Evolutionary conservation across 768 basidiomycete species (phyloP).

Genomic region (Boletus patriciae): DNA sequence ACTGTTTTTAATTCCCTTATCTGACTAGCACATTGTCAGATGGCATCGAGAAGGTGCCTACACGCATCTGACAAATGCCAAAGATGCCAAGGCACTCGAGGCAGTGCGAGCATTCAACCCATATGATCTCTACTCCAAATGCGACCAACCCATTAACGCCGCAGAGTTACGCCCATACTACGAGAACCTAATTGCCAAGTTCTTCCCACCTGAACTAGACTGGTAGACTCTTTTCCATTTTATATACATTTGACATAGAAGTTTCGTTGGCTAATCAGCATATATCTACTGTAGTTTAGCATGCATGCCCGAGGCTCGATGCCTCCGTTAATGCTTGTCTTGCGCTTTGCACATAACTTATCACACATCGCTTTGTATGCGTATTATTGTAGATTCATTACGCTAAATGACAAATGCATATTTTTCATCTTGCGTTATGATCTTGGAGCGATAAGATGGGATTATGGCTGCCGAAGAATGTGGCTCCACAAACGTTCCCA

Average conservation of each 20-base stretch:
- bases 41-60: constrained; percentile 93
- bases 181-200: constrained; percentile 75
- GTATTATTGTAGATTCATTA: constrained; percentile 6
- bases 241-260: constrained; percentile 7
- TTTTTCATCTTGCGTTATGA: not conserved
- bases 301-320: not conserved
- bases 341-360: constrained; percentile 18
- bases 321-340: not conserved
- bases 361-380: constrained; percentile 5
- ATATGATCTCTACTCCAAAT: constrained; percentile 92
- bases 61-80: constrained; percentile 71
- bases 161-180: constrained; percentile 80
- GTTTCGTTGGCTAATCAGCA: constrained; percentile 1
- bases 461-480: not conserved
- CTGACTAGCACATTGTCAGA: constrained; percentile 29
- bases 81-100: constrained; percentile 60
- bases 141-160: constrained; percentile 63
- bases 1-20: not conserved
- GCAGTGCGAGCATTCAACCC: constrained; percentile 90
- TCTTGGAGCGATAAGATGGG: constrained; percentile 22
- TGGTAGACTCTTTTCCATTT: constrained; percentile 55
- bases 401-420: not conserved
- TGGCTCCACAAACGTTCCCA: constrained; percentile 21
- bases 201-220: constrained; percentile 77
- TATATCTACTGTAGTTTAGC: constrained; percentile 1